A percentile compares a stretch with the other conserved stretches of the same genome.
These are phyloP conservation scores for Suillus subluteus DNA, from an alignment of 768 basidiomycete genomes.

Conservation along the genomic window DNA sequence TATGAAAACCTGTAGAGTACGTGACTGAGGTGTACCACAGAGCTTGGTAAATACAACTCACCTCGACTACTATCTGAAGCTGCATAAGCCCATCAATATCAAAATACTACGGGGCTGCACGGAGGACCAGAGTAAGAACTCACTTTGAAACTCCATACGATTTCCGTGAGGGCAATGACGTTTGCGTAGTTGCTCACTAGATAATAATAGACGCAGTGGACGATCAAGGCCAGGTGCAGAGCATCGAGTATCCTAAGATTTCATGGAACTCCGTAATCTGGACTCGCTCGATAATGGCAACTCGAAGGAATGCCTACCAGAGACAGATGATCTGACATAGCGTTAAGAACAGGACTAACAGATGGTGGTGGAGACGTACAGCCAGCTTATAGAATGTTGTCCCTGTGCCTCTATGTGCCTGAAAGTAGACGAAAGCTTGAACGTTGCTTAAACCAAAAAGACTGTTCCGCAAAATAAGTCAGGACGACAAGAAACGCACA, in stretches of 20 bases:
- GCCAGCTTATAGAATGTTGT: not conserved
- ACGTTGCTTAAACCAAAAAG: conserved; percentile 2
- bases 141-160: conserved; percentile 30
- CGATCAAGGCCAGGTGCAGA: conserved; percentile 38
- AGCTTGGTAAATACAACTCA: not conserved
- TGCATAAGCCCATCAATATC: not conserved
- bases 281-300: not conserved
- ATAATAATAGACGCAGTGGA: conserved; percentile 42
- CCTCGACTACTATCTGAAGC: not conserved
- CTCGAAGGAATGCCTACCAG: conserved; percentile 10
- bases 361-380: not conserved
- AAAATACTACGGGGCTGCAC: not conserved
- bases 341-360: not conserved
- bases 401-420: not conserved
- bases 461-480: not conserved
- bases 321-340: conserved; percentile 12
- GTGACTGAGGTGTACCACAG: not conserved
- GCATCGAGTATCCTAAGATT: conserved; percentile 38
- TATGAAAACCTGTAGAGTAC: not conserved
- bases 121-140: not conserved
- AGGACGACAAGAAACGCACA: not conserved
- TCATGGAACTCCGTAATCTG: not conserved
- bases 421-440: conserved; percentile 4
- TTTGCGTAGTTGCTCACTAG: conserved; percentile 38
- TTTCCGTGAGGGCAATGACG: conserved; percentile 28